These are phyloP conservation scores for Alternaria longipes DNA, from an alignment of 2,329 filamentous ascomycete species.

Conservation along the genomic window DNA sequence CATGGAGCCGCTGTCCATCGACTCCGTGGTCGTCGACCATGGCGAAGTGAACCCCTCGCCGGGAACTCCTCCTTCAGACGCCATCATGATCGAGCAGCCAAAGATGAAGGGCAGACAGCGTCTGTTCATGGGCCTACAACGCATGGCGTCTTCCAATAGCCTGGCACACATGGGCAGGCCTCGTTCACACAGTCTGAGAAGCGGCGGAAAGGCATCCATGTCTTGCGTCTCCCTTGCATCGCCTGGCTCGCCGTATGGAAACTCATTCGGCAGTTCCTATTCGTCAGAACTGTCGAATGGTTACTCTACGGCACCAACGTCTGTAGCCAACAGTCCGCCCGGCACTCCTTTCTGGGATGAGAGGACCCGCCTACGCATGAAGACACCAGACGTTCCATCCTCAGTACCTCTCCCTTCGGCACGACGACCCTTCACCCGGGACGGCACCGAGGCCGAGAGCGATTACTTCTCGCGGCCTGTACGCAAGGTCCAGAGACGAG, in stretches of 20 bases:
- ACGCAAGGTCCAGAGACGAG: constrained; percentile 47
- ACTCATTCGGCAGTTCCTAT: constrained; percentile 64
- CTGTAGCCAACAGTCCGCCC: constrained; percentile 58
- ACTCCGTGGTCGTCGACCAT: constrained; percentile 49
- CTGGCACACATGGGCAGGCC: constrained; percentile 70
- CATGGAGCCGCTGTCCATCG: constrained; percentile 52
- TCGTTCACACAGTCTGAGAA: constrained; percentile 73
- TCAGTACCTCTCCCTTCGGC: constrained; percentile 73
- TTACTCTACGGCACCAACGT: constrained; percentile 65
- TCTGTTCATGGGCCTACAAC: constrained; percentile 76
- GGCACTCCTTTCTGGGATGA: constrained; percentile 61
- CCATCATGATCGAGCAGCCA: constrained; percentile 47
- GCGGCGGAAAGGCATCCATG: constrained; percentile 68
- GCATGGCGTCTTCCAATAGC: constrained; percentile 82
- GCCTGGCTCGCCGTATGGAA: constrained; percentile 59
- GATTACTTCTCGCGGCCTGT: constrained; percentile 59
- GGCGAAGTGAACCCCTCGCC: constrained; percentile 28
- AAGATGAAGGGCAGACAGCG: constrained; percentile 75
- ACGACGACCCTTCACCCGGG: constrained; percentile 60
- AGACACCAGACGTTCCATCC: constrained; percentile 62
- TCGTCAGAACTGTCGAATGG: constrained; percentile 66
- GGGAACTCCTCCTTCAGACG: constrained; percentile 33
- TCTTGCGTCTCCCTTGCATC: constrained; percentile 70
- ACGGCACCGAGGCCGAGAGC: constrained; percentile 51
- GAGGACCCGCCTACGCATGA: constrained; percentile 63